Percentiles rank a stretch among this genome's conserved stretches.
These are phyloP conservation scores for Hemileccinum impolitum DNA, from an alignment of 768 basidiomycete species.

Conservation along the genomic window DNA sequence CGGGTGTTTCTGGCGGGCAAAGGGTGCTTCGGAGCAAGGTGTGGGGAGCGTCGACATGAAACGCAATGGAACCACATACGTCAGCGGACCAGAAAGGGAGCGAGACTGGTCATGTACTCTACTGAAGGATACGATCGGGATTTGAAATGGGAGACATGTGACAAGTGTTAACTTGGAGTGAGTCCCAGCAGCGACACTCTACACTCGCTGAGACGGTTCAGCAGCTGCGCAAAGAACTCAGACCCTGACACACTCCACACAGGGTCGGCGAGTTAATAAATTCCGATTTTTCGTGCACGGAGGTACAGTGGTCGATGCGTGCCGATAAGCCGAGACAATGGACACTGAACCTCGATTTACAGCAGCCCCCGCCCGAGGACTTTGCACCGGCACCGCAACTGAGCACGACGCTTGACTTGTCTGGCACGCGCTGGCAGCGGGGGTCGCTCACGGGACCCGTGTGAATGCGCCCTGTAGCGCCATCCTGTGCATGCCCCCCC, in stretches of 20 bases:
- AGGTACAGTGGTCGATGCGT: not conserved
- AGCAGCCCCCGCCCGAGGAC: slow-evolving; percentile 2
- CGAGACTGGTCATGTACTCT: too few species aligned
- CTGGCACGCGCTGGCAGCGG: not conserved
- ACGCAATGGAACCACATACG: slow-evolving; percentile 16
- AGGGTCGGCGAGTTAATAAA: slow-evolving; percentile 19
- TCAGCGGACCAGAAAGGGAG: slow-evolving; percentile 10
- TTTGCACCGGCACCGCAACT: slow-evolving; percentile 11
- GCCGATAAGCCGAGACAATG: slow-evolving; percentile 4
- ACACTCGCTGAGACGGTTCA: not conserved
- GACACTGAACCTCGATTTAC: too few species aligned
- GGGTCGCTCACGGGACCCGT: too few species aligned
- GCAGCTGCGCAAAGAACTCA: not conserved
- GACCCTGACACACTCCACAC: not conserved
- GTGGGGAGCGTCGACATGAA: slow-evolving; percentile 27
- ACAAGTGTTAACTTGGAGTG: not conserved
- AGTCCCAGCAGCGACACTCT: too few species aligned
- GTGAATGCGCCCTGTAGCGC: not conserved
- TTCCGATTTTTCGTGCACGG: slow-evolving; percentile 14
- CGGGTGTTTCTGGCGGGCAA: slow-evolving; percentile 13
- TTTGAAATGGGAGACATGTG: too few species aligned
- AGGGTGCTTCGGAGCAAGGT: slow-evolving; percentile 18
- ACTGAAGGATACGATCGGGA: not conserved
- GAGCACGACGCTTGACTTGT: not conserved
- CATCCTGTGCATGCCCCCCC: slow-evolving; percentile 8